Conservation (phyloP, 495 filamentous ascomycete genomes). For the Penicillium odoratum region DNA sequence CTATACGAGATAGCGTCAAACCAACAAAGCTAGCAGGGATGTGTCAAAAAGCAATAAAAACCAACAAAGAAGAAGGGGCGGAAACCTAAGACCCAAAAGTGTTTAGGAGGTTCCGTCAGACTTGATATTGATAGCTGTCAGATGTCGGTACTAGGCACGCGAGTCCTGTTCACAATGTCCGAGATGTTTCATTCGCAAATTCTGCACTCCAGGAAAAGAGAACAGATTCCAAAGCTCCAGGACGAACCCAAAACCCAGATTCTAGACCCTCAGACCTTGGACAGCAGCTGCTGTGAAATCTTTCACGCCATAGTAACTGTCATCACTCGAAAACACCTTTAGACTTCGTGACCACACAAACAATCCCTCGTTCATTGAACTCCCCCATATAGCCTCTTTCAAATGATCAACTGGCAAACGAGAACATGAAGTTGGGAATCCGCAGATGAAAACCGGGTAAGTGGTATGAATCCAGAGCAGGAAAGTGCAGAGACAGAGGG, state of each 20-base stretch:
- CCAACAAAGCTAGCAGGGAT: not conserved
- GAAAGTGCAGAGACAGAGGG: not conserved
- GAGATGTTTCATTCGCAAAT: not conserved
- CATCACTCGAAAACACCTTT: not conserved
- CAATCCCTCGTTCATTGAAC: not conserved
- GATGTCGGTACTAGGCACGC: not conserved
- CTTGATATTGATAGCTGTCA: not conserved
- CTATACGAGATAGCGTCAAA: not conserved
- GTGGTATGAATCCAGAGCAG: not conserved
- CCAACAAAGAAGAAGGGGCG: too few relatives aligned
- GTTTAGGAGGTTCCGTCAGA: not conserved
- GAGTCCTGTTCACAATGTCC: not conserved
- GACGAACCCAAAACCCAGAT: not conserved
- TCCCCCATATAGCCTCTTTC: not conserved
- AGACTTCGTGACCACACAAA: not conserved
- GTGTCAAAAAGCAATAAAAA: not conserved
- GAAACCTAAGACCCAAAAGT: not conserved
- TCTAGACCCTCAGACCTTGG: not conserved
- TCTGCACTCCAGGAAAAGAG: not conserved
- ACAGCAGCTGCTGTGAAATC: too few relatives aligned
- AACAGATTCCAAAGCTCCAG: not conserved
- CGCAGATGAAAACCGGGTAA: not conserved
- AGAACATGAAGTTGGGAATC: not conserved
- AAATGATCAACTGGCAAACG: not conserved
- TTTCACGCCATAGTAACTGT: not conserved